Evolutionary conservation across 805 yeast genomes (phyloP), one percentile per base, ranked within the genome.

Genomic region (Wickerhamomyces pijperi): DNA sequence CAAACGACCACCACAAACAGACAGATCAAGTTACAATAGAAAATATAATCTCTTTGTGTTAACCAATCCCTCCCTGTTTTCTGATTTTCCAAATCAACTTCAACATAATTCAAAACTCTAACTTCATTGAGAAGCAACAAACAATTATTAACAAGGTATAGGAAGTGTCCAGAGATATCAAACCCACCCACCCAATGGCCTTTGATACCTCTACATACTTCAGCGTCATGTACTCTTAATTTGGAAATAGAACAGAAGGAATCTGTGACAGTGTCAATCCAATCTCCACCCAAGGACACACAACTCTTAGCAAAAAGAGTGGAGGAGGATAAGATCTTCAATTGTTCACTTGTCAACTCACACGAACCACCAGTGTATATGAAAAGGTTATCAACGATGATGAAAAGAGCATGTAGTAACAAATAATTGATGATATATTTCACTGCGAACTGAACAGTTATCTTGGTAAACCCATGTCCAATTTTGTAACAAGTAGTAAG

Each of bases 131-230:
- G 61, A 0, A 70, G 41, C 9, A 70, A 53, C 42, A 70, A 45
- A 43, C 74, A 67, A 14, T 67, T 47, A 5, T 67, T 67, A 1
- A 61, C 50, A 2, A 72, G 40, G 38, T 71, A 63, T 45, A 70
- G 70, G 38, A 63, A 66, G 49, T 74, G 80, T 2, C 78, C 78
- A 32, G 76, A 69, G 4, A 67, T 55, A 47, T 74, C 78, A 47
- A 73, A 73, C 9, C 75, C 74, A 42, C 65, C 63, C 4, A 49
- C 48, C 78, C 79, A 73, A 14, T 45, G 36, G 2, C 68, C 72
- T 18, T 7, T 8, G 13, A 65, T 3, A 33, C 37, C 35, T 56
- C 59, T 1, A 67, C 63, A 31, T 60, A 56, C 5, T 39, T 43
- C 9, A 60, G 47, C 1, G 40, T 34, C 12, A 36, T 5, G 3